Percentiles rank a stretch among this genome's conserved stretches.
These are phyloP conservation scores for Saturnispora halmiae DNA, from an alignment of 805 yeast genomes.

Conservation along the genomic window DNA sequence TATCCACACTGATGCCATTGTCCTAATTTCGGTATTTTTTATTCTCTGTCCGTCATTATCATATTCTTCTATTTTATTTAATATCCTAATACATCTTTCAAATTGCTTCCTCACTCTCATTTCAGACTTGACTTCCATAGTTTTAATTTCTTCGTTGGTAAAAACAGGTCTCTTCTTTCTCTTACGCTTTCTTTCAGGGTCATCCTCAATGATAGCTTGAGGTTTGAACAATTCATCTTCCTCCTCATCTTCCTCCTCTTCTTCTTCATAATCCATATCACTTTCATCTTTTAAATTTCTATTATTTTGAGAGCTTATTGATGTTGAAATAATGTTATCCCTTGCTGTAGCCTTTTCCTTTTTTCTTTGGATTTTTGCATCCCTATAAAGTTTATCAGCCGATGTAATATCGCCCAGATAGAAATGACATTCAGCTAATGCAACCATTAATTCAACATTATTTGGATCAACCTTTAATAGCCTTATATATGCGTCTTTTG, in stretches of 20 bases:
- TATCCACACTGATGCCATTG: slow-evolving; percentile 68
- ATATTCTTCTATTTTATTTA: slow-evolving; percentile 34
- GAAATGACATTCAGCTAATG: slow-evolving; percentile 74
- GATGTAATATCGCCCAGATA: slow-evolving; percentile 50
- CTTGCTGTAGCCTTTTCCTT: slow-evolving; percentile 25
- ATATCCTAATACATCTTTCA: slow-evolving; percentile 41
- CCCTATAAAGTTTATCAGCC: slow-evolving; percentile 46
- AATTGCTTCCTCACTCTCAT: slow-evolving; percentile 37
- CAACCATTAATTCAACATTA: slow-evolving; percentile 64
- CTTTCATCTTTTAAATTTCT: slow-evolving; percentile 7
- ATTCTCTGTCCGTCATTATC: slow-evolving; percentile 25
- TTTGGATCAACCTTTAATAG: slow-evolving; percentile 49
- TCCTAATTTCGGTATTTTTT: slow-evolving; percentile 9
- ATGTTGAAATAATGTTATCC: slow-evolving; percentile 16
- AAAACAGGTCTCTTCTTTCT: slow-evolving; percentile 20
- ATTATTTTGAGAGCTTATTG: slow-evolving; percentile 8
- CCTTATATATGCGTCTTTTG: slow-evolving; percentile 48
- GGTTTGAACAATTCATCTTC: slow-evolving; percentile 18
- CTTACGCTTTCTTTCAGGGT: slow-evolving; percentile 19
- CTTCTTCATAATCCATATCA: slow-evolving; percentile 14
- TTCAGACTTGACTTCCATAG: slow-evolving; percentile 26
- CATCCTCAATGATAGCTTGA: slow-evolving; percentile 28
- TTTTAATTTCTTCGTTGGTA: slow-evolving; percentile 21
- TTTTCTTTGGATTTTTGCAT: slow-evolving; percentile 39
- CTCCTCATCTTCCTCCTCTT: slow-evolving; percentile 16